Evolutionary conservation across 1,284 basidiomycete species (phyloP).

Genomic region (Microbotryomycetes sp.): DNA sequence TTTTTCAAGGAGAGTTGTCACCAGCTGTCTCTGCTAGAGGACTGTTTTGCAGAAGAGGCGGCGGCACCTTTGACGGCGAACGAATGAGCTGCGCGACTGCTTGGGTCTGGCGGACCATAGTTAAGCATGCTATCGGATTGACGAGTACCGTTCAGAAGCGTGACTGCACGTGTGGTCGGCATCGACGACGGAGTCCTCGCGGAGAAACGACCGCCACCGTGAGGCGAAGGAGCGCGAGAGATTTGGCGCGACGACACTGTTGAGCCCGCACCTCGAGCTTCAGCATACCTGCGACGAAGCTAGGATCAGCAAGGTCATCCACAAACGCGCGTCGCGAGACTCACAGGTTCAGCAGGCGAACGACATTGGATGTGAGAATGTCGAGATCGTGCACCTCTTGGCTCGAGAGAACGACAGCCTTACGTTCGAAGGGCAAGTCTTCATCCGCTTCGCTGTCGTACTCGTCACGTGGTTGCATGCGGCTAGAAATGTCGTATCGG

Average conservation of each 20-base stretch:
- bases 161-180: neutral
- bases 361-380: constrained; percentile 22
- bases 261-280: neutral
- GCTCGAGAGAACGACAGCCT: constrained; percentile 17
- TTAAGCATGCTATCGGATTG: no score
- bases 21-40: no score
- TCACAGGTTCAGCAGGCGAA: constrained; percentile 23
- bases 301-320: neutral
- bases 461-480: constrained; percentile 10
- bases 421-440: constrained; percentile 17
- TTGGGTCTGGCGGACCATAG: no score
- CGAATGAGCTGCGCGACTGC: no score
- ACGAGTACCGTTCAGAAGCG: no score
- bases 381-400: constrained; percentile 31
- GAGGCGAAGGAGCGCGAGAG: neutral
- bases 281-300: neutral
- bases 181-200: neutral
- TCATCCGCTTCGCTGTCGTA: constrained; percentile 23
- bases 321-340: neutral
- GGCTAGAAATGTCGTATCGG: neutral
- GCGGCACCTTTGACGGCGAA: no score
- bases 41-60: no score
- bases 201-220: neutral
- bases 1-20: no score
- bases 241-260: neutral